phyloP scores from a whole-genome alignment of 1,284 basidiomycete genomes.

The Filobasidium uniguttulatum region DNA sequence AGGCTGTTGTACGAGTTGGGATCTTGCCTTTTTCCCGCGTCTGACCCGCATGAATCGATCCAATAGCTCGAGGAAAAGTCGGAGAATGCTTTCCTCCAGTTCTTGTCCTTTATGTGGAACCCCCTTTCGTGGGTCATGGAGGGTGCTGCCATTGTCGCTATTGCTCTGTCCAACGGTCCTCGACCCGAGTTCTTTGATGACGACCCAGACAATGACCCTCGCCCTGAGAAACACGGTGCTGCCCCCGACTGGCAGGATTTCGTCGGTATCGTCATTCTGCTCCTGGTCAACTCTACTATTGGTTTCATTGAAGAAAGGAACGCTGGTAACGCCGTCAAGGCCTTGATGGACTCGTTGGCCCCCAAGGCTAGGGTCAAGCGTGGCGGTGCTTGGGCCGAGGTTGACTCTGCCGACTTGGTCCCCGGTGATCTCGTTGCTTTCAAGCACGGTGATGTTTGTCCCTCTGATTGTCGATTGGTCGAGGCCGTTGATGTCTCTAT shows the following conservation, averaged over 20 bases:
- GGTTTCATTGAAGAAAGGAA: constrained; percentile 97
- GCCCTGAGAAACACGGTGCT: too few relatives aligned
- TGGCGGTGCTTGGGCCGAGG: constrained; percentile 65
- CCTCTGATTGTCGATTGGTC: constrained; percentile 85
- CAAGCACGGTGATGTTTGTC: constrained; percentile 96
- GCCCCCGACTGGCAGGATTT: constrained; percentile 97
- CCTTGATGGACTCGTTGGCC: constrained; percentile 96
- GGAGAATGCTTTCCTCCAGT: constrained; percentile 58
- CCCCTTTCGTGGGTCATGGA: constrained; percentile 99
- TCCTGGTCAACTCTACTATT: constrained; percentile 89
- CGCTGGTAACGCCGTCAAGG: constrained; percentile 96
- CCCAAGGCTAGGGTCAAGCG: constrained; percentile 91
- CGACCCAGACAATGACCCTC: too few relatives aligned
- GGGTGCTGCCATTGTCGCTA: constrained; percentile 88
- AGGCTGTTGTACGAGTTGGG: too few relatives aligned
- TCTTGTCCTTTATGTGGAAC: constrained; percentile 97
- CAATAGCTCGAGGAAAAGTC: constrained; percentile 64
- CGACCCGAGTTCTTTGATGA: too few relatives aligned
- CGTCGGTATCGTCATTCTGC: constrained; percentile 81
- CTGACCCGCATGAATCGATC: too few relatives aligned
- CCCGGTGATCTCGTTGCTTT: constrained; percentile 89
- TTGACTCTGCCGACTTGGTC: constrained; percentile 74
- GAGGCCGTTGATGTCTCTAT: constrained; percentile 93
- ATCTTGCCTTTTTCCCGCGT: too few relatives aligned
- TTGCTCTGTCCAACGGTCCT: constrained; percentile 91